Conservation (phyloP, 2,329 filamentous ascomycete genomes). For the Fusarium tjaetaba region DNA sequence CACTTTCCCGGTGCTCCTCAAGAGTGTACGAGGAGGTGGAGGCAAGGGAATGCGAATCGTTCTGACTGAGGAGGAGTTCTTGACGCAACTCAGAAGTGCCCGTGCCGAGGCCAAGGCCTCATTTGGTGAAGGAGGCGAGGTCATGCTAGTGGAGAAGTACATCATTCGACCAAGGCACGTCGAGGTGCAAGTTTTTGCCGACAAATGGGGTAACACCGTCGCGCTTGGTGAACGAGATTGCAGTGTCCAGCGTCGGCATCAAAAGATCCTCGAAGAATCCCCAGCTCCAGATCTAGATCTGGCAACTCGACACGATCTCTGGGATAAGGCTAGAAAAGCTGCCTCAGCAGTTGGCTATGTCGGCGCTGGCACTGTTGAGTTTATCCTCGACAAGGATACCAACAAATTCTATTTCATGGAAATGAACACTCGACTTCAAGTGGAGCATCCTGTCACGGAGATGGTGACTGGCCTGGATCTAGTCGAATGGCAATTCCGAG, state of each 20-base stretch:
- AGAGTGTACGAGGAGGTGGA: slow-evolving; percentile 83
- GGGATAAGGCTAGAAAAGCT: slow-evolving; percentile 72
- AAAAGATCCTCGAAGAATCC: slow-evolving; percentile 92
- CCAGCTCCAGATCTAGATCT: slow-evolving; percentile 76
- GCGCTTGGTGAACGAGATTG: slow-evolving; percentile 91
- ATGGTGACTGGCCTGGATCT: slow-evolving; percentile 77
- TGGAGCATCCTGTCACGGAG: slow-evolving; percentile 92
- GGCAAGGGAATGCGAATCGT: slow-evolving; percentile 89
- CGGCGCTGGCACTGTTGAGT: slow-evolving; percentile 91
- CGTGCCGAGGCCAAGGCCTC: slow-evolving; percentile 79
- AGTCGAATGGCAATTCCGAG: slow-evolving; percentile 95
- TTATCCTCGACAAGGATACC: slow-evolving; percentile 84
- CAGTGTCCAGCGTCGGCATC: slow-evolving; percentile 85
- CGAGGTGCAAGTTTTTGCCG: slow-evolving; percentile 91
- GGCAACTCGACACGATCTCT: slow-evolving; percentile 67
- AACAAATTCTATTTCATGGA: slow-evolving; percentile 86
- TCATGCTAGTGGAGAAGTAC: slow-evolving; percentile 87
- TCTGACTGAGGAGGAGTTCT: slow-evolving; percentile 72
- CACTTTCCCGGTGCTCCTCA: slow-evolving; percentile 76
- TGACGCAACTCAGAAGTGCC: slow-evolving; percentile 75
- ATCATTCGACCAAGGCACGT: slow-evolving; percentile 84
- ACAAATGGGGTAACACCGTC: slow-evolving; percentile 80
- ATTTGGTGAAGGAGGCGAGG: slow-evolving; percentile 82
- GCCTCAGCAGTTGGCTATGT: slow-evolving; percentile 84
- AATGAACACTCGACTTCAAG: slow-evolving; percentile 89